Percentiles rank a stretch among this genome's conserved stretches.
Conservation (phyloP, 2,329 filamentous ascomycete genomes). For the Basipetospora sp. region DNA sequence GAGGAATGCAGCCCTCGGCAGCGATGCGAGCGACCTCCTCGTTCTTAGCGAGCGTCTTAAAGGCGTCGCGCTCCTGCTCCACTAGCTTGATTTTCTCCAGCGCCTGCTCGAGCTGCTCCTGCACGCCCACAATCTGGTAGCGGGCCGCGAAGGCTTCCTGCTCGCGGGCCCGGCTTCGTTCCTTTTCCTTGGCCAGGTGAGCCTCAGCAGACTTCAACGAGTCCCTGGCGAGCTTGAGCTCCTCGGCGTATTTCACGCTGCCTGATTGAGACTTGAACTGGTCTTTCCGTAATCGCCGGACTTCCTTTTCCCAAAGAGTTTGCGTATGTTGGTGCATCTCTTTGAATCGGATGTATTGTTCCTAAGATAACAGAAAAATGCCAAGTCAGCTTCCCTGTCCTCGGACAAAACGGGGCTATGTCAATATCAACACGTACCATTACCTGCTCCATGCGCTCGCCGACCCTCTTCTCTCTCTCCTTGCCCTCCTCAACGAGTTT, state of each 20-base stretch:
- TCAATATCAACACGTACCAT: too few species aligned
- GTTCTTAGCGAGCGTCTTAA: slow-evolving; percentile 57
- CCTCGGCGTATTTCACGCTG: slow-evolving; percentile 58
- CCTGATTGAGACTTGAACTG: slow-evolving; percentile 59
- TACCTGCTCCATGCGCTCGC: slow-evolving; percentile 51
- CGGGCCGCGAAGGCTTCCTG: slow-evolving; percentile 55
- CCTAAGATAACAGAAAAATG: slow-evolving; percentile 26
- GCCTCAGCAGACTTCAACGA: slow-evolving; percentile 42
- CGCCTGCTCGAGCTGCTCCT: slow-evolving; percentile 53
- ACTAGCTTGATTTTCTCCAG: slow-evolving; percentile 48
- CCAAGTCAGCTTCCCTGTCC: slow-evolving; percentile 7
- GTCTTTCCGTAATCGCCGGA: slow-evolving; percentile 54
- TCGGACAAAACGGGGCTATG: too few species aligned
- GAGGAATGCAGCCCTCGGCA: slow-evolving; percentile 53
- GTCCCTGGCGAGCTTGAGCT: slow-evolving; percentile 47
- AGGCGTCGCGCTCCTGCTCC: slow-evolving; percentile 60
- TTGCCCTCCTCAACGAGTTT: slow-evolving; percentile 49
- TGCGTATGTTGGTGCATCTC: slow-evolving; percentile 54
- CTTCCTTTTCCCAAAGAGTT: slow-evolving; percentile 59
- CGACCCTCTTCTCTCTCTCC: slow-evolving; percentile 50
- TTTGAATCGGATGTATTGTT: slow-evolving; percentile 55
- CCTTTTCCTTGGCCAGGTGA: slow-evolving; percentile 47
- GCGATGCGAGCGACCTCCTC: slow-evolving; percentile 61
- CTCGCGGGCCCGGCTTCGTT: slow-evolving; percentile 45
- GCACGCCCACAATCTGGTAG: slow-evolving; percentile 48